Evolutionary conservation across 768 basidiomycete species (phyloP), one percentile per base, ranked within the genome.

Genomic region (Suillus luteus): DNA sequence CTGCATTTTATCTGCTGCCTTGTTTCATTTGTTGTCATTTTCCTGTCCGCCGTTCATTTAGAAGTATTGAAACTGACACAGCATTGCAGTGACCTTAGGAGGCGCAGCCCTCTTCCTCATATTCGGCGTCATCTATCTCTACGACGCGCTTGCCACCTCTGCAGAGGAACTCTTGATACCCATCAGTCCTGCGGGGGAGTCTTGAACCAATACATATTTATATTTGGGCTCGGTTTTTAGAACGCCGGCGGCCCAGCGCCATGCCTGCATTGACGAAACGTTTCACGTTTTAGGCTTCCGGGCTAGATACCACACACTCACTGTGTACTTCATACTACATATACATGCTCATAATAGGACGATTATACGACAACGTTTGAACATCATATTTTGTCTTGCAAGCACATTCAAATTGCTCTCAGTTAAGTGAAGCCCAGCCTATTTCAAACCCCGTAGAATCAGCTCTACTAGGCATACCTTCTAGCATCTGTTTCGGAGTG

Each of bases 401-500:
- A 10, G 19, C 43, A 19, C 19, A 19, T 12, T 46, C 46, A 46
- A n/a, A 22, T 46, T 44, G 10, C 19, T 43, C 43, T 7, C 19
- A 19, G 17, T 19, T 44, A n/a, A 44, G 43, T 44, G 9, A 44
- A 19, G 19, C 43, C 33, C 33, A 35, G 33, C 33, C 92, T 0
- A 78, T 97, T 15, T 95, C 95, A 0, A 95, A 95, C 70, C 80
- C 98, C 24, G 83, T 95, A 14, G 94, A 98, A 70, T 96, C 96
- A 9, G 86, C 91, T 49, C 80, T 89, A 62, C 93, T 94, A 72
- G 40, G 84, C 55, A 1, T 24, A 43, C 22, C 33, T 7, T 15
- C 17, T 33, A 24, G 10, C 60, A 43, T 49, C 58, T 37, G 5
- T 52, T 37, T 10, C 31, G 2, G 44, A 24, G 24, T 49, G 14